Percentiles rank a stretch among this genome's conserved stretches.
phyloP scores from a whole-genome alignment of 768 basidiomycete genomes.

The Collybia mongolica region DNA sequence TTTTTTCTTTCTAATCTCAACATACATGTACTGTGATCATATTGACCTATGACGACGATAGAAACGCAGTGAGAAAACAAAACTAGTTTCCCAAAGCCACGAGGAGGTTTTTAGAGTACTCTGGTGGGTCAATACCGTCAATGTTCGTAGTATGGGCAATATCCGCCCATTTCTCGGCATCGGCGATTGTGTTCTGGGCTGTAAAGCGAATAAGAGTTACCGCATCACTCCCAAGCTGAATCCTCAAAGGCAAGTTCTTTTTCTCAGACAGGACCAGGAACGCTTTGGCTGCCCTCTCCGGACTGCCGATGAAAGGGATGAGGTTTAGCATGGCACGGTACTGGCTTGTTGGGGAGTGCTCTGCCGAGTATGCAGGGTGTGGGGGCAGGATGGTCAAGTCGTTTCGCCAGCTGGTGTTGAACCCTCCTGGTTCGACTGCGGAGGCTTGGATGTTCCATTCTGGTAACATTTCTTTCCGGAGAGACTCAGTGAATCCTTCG shows the following conservation, averaged over 20 bases:
- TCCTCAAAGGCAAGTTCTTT: slow-evolving; percentile 19
- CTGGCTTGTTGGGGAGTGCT: not conserved
- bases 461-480: slow-evolving; percentile 34
- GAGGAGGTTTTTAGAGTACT: too few species aligned
- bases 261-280: slow-evolving; percentile 11
- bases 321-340: slow-evolving; percentile 9
- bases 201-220: slow-evolving; percentile 9
- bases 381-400: slow-evolving; percentile 14
- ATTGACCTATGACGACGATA: too few species aligned
- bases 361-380: slow-evolving; percentile 18
- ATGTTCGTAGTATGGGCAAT: too few species aligned
- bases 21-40: too few species aligned
- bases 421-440: slow-evolving; percentile 22
- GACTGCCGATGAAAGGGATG: slow-evolving; percentile 12
- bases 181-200: slow-evolving; percentile 2
- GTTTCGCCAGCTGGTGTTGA: slow-evolving; percentile 19
- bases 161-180: slow-evolving; percentile 2
- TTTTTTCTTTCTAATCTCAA: too few species aligned
- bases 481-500: slow-evolving; percentile 30
- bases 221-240: slow-evolving; percentile 21
- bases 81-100: too few species aligned
- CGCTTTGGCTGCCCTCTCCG: slow-evolving; percentile 17
- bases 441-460: slow-evolving; percentile 37
- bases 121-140: too few species aligned
- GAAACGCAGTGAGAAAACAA: too few species aligned